Evolutionary conservation across 2,329 filamentous ascomycete genomes (phyloP), one percentile per base, ranked within the genome.

Genomic region (Lachnellula suecica): DNA sequence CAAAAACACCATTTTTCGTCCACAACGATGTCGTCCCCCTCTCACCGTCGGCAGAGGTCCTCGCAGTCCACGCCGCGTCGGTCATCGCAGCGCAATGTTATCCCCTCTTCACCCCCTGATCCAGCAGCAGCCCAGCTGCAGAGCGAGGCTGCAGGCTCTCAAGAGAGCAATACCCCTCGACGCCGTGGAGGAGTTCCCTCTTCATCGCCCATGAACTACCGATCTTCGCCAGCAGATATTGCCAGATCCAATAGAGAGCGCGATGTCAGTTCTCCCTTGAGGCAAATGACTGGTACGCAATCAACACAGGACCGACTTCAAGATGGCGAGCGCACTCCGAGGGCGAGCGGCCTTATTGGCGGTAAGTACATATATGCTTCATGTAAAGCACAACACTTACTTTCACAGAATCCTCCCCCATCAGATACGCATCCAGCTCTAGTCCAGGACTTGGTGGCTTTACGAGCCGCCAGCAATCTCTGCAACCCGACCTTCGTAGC

Each of bases 351-450:
- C 74, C 53, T 63, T 19, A 51, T 83, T 59, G 83, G 85, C 74
- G 88, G 88, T 89, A 70, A 70, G 76, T 59, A n/a, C 7, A 8
- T 27, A 17, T 43, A 23, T 29, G 48, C 29, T 35, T 43, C 46
- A 38, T 44, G 19, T 29, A 17, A 10, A 56, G 35, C 24, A 43
- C 43, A 31, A 19, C 49, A 24, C 54, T 51, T 34, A 58, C 29
- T 23, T 4, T 48, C 1, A n/a, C 31, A 96, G 93, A 92, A 66
- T 97, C 93, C 0, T 97, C 93, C 1, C 93, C 93, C 1, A 90
- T 97, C 61, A 84, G 86, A 69, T 97, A 97, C 68, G 89, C 90
- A 51, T 85, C 91, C 31, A 96, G 91, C 71, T 96, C 93, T 34
- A 96, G 89, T 66, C 90, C 91, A 23, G 85, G 83, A n/a, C 83